phyloP scores from a whole-genome alignment of 208 protist species.

The Sergeia podlipaevii region DNA sequence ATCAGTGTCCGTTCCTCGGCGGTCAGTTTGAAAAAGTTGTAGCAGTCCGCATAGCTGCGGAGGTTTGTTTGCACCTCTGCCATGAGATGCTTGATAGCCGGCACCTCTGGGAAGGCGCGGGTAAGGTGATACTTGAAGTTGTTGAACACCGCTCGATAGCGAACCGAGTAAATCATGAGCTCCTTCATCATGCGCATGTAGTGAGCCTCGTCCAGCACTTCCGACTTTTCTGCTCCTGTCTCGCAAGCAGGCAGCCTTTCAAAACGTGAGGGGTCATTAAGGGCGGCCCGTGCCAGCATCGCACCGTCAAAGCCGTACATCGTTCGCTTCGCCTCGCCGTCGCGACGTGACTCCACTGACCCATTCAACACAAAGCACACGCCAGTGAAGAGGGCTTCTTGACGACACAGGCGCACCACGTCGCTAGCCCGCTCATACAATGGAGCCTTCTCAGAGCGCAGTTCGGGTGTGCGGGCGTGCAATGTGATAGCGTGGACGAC shows the following conservation, averaged over 20 bases:
- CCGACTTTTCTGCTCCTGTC: not conserved
- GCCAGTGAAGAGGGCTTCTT: slow-evolving; percentile 14
- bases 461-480: slow-evolving; percentile 69
- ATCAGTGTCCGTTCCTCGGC: slow-evolving; percentile 23
- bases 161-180: slow-evolving; percentile 48
- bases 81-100: slow-evolving; percentile 62
- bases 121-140: slow-evolving; percentile 91
- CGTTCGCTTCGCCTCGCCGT: slow-evolving; percentile 35
- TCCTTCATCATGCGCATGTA: slow-evolving; percentile 33
- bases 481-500: slow-evolving; percentile 81
- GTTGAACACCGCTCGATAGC: slow-evolving; percentile 62
- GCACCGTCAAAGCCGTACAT: slow-evolving; percentile 72
- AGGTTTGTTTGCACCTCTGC: slow-evolving; percentile 36
- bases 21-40: slow-evolving; percentile 41
- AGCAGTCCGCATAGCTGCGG: slow-evolving; percentile 62
- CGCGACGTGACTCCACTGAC: slow-evolving; percentile 34
- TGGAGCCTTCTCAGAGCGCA: slow-evolving; percentile 50
- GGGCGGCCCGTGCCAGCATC: slow-evolving; percentile 96
- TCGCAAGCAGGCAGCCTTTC: too few species aligned
- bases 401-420: slow-evolving; percentile 35
- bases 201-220: not conserved
- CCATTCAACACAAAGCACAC: slow-evolving; percentile 79
- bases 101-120: slow-evolving; percentile 62
- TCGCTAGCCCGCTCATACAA: slow-evolving; percentile 54
- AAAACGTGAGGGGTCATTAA: slow-evolving; percentile 93